Conservation (phyloP, 1,284 basidiomycete genomes). For the Stygiomarasmius scandens region DNA sequence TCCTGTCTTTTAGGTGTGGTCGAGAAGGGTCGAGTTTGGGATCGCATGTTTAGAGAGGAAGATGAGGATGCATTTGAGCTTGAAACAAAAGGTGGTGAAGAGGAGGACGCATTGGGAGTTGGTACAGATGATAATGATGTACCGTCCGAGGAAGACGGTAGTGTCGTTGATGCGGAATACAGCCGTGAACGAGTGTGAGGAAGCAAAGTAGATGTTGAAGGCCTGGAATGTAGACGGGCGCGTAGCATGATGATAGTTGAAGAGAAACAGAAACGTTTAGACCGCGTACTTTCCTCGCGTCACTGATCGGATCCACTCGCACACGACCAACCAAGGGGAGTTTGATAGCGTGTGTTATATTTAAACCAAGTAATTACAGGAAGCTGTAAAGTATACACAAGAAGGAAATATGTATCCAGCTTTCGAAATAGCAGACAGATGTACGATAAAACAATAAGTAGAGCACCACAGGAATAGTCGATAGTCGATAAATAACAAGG, state of each 20-base stretch:
- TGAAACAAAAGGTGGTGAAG: not conserved
- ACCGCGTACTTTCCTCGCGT: not conserved
- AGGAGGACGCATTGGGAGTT: not conserved
- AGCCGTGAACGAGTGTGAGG: not conserved
- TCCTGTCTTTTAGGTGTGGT: slow-evolving; percentile 31
- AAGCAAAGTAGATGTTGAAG: not conserved
- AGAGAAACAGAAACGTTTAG: not conserved
- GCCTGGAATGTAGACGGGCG: not conserved
- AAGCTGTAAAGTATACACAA: not conserved
- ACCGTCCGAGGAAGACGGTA: too few species aligned
- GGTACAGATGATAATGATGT: too few species aligned
- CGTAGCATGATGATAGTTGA: not conserved
- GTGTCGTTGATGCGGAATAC: too few species aligned
- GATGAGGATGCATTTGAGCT: not conserved
- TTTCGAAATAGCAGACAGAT: not conserved
- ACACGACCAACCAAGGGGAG: not conserved
- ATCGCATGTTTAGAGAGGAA: not conserved
- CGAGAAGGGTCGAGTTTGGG: not conserved
- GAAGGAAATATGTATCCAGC: not conserved
- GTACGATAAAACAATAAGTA: not conserved
- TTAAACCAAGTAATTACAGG: not conserved
- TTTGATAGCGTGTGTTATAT: not conserved
- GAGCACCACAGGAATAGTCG: not conserved
- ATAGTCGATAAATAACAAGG: not conserved
- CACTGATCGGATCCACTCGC: not conserved